Conservation (phyloP, 768 basidiomycete genomes). For the Suillus fuscotomentosus region DNA sequence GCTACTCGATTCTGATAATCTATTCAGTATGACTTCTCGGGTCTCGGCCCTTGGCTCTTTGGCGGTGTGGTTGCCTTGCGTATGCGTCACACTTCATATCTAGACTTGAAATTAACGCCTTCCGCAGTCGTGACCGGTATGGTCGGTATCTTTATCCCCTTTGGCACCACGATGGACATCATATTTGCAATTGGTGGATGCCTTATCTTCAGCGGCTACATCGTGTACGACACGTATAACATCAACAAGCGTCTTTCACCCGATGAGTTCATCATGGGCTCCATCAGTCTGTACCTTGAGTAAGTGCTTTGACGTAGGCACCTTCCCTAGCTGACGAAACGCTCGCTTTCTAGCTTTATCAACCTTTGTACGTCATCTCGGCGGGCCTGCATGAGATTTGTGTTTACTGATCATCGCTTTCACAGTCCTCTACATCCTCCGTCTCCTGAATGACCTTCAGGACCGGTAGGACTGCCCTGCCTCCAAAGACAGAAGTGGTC, state of each 20-base stretch:
- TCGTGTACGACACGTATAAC: constrained; percentile 87
- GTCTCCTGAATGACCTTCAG: constrained; percentile 63
- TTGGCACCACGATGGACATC: constrained; percentile 77
- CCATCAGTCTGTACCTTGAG: constrained; percentile 95
- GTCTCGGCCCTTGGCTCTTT: constrained; percentile 89
- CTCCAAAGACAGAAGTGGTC: not conserved
- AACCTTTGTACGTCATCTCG: constrained; percentile 70
- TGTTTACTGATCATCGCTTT: constrained; percentile 3
- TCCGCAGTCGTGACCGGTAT: constrained; percentile 72
- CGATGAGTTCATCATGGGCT: constrained; percentile 91
- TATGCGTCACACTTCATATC: constrained; percentile 32
- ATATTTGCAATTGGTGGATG: constrained; percentile 76
- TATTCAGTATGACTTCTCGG: constrained; percentile 86
- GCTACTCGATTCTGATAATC: not conserved
- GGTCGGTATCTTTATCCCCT: constrained; percentile 85
- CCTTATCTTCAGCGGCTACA: constrained; percentile 85
- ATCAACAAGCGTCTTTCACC: constrained; percentile 88
- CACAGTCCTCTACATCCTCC: constrained; percentile 81
- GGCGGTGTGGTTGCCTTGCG: constrained; percentile 77
- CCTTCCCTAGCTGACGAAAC: constrained; percentile 15
- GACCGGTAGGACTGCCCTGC: constrained; percentile 31
- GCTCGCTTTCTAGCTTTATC: constrained; percentile 57
- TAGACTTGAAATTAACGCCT: constrained; percentile 5
- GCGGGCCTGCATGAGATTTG: not conserved
- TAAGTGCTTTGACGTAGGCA: constrained; percentile 36